Percentiles rank a stretch among this genome's conserved stretches.
Conservation (phyloP, 2,329 filamentous ascomycete species). For the Aureobasidium sp. region DNA sequence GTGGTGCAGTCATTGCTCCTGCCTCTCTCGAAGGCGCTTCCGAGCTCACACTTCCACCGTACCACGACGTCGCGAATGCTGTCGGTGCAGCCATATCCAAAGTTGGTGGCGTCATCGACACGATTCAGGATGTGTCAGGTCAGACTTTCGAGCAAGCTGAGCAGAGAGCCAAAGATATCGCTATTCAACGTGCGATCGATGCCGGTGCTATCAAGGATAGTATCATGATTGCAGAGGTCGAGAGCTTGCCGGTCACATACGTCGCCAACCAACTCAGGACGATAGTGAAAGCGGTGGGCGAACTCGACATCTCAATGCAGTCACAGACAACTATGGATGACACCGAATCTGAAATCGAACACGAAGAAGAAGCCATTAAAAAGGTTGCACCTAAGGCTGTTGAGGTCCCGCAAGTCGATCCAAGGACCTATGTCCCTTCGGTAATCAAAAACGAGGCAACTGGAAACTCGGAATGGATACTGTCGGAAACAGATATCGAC, state of each 20-base stretch:
- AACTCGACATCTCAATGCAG: constrained; percentile 20
- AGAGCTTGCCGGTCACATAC: constrained; percentile 30
- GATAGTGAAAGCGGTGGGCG: constrained; percentile 25
- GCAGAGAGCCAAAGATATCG: constrained; percentile 29
- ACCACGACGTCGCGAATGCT: constrained; percentile 50
- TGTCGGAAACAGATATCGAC: constrained; percentile 49
- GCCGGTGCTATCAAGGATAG: constrained; percentile 28
- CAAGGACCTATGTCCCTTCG: constrained; percentile 37
- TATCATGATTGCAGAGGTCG: constrained; percentile 40
- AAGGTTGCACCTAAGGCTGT: background rate
- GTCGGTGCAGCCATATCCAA: constrained; percentile 53
- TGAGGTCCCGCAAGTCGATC: constrained; percentile 14
- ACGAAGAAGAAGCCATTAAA: constrained; percentile 11
- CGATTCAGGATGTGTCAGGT: constrained; percentile 39
- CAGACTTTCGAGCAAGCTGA: constrained; percentile 31
- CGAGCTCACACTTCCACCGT: constrained; percentile 43
- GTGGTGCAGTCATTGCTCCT: constrained; percentile 46
- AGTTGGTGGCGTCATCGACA: constrained; percentile 45
- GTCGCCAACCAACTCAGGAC: constrained; percentile 27
- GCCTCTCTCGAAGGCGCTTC: constrained; percentile 42
- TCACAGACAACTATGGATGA: constrained; percentile 2
- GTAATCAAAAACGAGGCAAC: constrained; percentile 32
- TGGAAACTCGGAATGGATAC: constrained; percentile 44
- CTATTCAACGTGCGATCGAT: constrained; percentile 28
- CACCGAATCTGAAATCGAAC: constrained; percentile 12